These are phyloP conservation scores for Mycena olivaceomarginata DNA, from an alignment of 768 basidiomycete genomes.

Conservation along the genomic window DNA sequence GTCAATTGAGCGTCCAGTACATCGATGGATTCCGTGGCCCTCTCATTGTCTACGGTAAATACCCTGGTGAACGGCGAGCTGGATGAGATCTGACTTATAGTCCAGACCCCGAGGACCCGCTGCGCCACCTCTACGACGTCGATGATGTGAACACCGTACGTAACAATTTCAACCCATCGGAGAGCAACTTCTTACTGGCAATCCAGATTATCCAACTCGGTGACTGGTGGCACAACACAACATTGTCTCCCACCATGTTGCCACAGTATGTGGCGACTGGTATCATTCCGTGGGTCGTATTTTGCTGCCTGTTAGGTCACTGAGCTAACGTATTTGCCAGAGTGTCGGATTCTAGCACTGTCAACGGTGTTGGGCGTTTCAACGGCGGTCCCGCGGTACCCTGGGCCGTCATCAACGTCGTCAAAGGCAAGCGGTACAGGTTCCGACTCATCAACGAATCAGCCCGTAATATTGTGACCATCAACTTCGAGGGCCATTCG, in stretches of 20 bases:
- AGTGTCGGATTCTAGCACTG: constrained; percentile 61
- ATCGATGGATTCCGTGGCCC: constrained; percentile 57
- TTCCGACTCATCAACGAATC: constrained; percentile 72
- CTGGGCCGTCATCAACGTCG: constrained; percentile 64
- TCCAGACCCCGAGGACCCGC: constrained; percentile 62
- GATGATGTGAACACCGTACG: constrained; percentile 58
- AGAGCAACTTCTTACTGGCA: constrained; percentile 14
- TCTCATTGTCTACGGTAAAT: constrained; percentile 48
- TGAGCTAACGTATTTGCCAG: neutral
- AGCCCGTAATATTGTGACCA: constrained; percentile 63
- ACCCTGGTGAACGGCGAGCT: neutral
- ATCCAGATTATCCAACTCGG: constrained; percentile 44
- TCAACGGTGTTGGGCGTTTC: constrained; percentile 69
- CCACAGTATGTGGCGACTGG: constrained; percentile 47
- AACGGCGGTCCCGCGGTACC: constrained; percentile 61
- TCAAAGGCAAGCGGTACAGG: constrained; percentile 66
- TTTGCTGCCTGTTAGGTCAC: neutral
- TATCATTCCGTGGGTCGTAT: constrained; percentile 47
- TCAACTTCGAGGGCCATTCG: constrained; percentile 54
- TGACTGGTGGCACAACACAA: constrained; percentile 65
- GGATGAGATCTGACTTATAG: constrained; percentile 7
- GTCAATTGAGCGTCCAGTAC: constrained; percentile 51
- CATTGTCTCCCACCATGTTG: constrained; percentile 20
- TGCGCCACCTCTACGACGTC: constrained; percentile 63
- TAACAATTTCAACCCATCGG: neutral